phyloP scores from a whole-genome alignment of 345 rosid genomes.

The Dovyalis caffra region DNA sequence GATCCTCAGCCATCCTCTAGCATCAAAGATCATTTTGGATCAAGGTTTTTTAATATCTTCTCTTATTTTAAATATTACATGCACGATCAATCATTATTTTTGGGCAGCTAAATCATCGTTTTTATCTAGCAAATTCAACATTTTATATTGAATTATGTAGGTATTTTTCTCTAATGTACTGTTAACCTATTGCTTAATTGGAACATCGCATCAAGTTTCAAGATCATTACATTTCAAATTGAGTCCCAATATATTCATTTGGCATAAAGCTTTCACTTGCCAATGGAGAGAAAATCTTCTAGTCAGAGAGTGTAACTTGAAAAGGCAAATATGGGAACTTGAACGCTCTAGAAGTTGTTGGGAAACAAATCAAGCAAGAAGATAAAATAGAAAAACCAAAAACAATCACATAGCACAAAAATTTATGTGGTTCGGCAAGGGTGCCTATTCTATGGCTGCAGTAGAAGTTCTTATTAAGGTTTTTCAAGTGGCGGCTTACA shows the following conservation, averaged over 20 bases:
- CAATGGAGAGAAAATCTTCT: no score
- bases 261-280: not conserved
- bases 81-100: not conserved
- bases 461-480: no score
- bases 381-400: no score
- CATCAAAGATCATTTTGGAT: slow-evolving; percentile 28
- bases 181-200: not conserved
- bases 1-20: slow-evolving; percentile 59
- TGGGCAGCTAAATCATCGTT: not conserved
- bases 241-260: not conserved
- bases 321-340: not conserved
- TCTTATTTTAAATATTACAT: not conserved
- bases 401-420: no score
- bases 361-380: no score
- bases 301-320: not conserved
- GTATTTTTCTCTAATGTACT: not conserved
- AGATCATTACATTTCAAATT: not conserved
- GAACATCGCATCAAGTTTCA: not conserved
- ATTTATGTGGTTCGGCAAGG: no score
- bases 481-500: no score
- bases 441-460: no score
- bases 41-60: slow-evolving; percentile 38
- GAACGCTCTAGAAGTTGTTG: not conserved
- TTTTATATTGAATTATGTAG: not conserved
- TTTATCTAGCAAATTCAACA: not conserved